A percentile compares a stretch with the other conserved stretches of the same genome.
These are phyloP conservation scores for Lentinula detonsa DNA, from an alignment of 768 basidiomycete species.

Conservation along the genomic window DNA sequence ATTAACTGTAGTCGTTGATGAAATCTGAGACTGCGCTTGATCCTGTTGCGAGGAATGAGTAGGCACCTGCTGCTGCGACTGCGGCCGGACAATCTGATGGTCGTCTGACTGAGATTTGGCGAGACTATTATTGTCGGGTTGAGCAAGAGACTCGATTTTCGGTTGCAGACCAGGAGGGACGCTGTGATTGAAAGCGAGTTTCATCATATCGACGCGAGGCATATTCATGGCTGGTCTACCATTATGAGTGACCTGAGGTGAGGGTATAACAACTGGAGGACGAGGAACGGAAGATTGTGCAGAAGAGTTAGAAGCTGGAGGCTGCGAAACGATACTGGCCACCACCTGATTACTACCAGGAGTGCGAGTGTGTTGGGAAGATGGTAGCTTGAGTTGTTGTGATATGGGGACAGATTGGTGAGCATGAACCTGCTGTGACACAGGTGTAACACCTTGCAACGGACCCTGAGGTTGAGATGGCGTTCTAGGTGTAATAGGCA, in stretches of 20 bases:
- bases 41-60: conserved; percentile 17
- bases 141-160: conserved; percentile 10
- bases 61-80: conserved; percentile 42
- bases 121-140: background rate
- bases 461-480: background rate
- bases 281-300: conserved; percentile 24
- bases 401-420: background rate
- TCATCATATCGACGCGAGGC: conserved; percentile 34
- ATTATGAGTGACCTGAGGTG: conserved; percentile 1
- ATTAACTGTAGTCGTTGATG: conserved; percentile 14
- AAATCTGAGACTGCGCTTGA: conserved; percentile 9
- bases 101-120: background rate
- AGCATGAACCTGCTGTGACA: background rate
- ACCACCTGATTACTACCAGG: background rate
- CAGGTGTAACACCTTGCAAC: background rate
- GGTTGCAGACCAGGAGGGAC: conserved; percentile 2
- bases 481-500: background rate
- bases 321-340: background rate
- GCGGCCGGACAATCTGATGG: conserved; percentile 11
- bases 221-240: conserved; percentile 38
- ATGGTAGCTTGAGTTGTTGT: conserved; percentile 1
- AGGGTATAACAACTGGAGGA: conserved; percentile 18
- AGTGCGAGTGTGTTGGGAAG: background rate
- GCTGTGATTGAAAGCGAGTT: conserved; percentile 11
- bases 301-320: background rate